These are phyloP conservation scores for Hanseniaspora lachancei DNA, from an alignment of 805 yeast species.

Conservation along the genomic window DNA sequence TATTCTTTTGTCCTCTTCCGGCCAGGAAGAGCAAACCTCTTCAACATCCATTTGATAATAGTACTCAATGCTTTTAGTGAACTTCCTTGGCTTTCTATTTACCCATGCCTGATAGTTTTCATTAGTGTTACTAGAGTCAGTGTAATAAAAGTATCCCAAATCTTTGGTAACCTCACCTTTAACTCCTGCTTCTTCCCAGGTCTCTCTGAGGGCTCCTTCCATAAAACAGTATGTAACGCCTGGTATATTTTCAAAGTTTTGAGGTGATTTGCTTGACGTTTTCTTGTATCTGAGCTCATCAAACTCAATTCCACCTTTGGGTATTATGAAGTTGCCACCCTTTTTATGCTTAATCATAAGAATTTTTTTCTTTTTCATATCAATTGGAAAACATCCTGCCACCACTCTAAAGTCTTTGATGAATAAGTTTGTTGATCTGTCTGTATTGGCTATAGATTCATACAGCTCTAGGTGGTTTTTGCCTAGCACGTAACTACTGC, in stretches of 20 bases:
- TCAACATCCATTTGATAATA: conserved; percentile 64
- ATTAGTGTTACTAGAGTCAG: conserved; percentile 34
- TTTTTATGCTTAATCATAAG: conserved; percentile 59
- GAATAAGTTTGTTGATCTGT: conserved; percentile 11
- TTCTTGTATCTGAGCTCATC: conserved; percentile 42
- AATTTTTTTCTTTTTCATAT: conserved; percentile 43
- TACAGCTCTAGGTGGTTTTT: background rate
- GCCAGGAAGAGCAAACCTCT: conserved; percentile 52
- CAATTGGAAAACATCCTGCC: conserved; percentile 79
- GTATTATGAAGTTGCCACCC: conserved; percentile 59
- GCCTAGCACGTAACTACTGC: background rate
- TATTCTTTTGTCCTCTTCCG: conserved; percentile 51
- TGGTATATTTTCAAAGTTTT: conserved; percentile 1
- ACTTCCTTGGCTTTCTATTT: conserved; percentile 23
- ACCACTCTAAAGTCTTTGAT: conserved; percentile 52
- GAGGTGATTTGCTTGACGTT: conserved; percentile 15
- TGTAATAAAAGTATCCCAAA: conserved; percentile 58
- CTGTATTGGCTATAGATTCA: background rate
- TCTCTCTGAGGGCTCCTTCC: conserved; percentile 64
- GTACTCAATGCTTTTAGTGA: conserved; percentile 77
- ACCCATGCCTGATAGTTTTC: conserved; percentile 24
- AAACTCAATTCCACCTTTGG: conserved; percentile 87
- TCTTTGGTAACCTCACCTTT: conserved; percentile 44
- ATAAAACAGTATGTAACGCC: conserved; percentile 21
- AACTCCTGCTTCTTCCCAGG: conserved; percentile 97